Conservation (phyloP, 176 grass and related monocot species). For the Luzula sylvatica region DNA sequence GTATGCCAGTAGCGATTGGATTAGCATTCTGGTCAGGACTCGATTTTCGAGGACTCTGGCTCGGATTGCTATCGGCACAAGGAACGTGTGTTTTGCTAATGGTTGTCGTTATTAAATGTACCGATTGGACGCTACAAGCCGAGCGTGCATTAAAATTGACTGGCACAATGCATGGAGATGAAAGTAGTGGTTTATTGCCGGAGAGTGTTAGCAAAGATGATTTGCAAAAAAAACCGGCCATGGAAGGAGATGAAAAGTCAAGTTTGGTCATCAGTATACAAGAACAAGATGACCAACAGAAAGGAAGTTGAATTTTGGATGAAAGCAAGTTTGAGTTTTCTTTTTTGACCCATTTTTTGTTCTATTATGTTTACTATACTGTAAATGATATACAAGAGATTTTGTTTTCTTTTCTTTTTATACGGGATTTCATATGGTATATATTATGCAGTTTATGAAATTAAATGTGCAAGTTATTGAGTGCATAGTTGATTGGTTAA, state of each 20-base stretch:
- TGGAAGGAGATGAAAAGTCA: slow-evolving; percentile 37
- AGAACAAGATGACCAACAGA: slow-evolving; percentile 37
- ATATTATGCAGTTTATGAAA: no score
- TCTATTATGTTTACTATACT: not conserved
- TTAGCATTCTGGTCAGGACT: slow-evolving; percentile 50
- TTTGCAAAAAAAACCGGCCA: slow-evolving; percentile 32
- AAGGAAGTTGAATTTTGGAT: not conserved
- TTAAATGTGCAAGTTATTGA: no score
- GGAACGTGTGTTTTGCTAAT: slow-evolving; percentile 61
- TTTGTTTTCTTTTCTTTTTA: not conserved
- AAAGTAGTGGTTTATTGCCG: slow-evolving; percentile 1
- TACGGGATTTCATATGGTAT: no score
- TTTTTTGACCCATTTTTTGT: slow-evolving; percentile 4
- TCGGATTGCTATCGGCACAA: slow-evolving; percentile 79
- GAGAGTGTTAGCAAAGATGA: slow-evolving; percentile 30
- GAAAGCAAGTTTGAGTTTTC: not conserved
- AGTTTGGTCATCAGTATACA: slow-evolving; percentile 40
- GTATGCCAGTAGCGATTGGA: slow-evolving; percentile 63
- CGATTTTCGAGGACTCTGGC: slow-evolving; percentile 83
- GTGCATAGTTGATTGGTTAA: no score
- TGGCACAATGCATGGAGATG: slow-evolving; percentile 2
- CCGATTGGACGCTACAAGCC: slow-evolving; percentile 58
- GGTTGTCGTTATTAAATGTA: slow-evolving; percentile 45
- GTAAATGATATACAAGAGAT: slow-evolving; percentile 3
- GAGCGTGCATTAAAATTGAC: slow-evolving; percentile 54